These are phyloP conservation scores for Sphaerobolus stellatus DNA, from an alignment of 1,284 basidiomycete species.

Conservation along the genomic window DNA sequence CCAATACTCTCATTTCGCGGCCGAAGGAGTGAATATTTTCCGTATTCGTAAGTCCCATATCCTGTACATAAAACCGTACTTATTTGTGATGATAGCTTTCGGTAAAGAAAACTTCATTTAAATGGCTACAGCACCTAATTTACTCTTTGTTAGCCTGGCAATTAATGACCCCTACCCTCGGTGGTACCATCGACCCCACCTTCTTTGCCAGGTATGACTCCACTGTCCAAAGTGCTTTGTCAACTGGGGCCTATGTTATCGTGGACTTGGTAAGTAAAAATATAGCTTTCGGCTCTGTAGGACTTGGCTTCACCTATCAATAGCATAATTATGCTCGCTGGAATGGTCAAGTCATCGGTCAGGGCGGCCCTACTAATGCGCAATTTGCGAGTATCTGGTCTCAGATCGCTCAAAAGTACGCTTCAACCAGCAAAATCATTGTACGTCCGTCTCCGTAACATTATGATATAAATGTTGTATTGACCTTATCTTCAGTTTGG, in stretches of 20 bases:
- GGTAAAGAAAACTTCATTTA: slow-evolving; percentile 23
- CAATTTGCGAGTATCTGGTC: slow-evolving; percentile 58
- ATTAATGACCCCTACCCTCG: slow-evolving; percentile 48
- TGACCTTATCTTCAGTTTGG: too few species aligned
- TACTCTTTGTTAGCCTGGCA: slow-evolving; percentile 54
- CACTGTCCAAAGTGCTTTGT: slow-evolving; percentile 49
- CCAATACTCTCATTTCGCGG: slow-evolving; percentile 46
- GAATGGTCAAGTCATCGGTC: slow-evolving; percentile 49
- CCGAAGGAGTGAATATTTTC: slow-evolving; percentile 47
- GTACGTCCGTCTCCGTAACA: too few species aligned
- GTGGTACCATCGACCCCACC: slow-evolving; percentile 43
- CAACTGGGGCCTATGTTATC: slow-evolving; percentile 49
- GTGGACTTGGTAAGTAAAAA: slow-evolving; percentile 38
- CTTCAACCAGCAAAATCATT: slow-evolving; percentile 47
- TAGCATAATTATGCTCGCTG: slow-evolving; percentile 54
- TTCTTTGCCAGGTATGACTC: slow-evolving; percentile 49
- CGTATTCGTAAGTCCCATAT: slow-evolving; percentile 43
- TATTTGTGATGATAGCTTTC: not conserved
- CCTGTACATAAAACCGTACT: not conserved
- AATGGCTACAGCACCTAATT: slow-evolving; percentile 24
- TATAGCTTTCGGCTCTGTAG: not conserved
- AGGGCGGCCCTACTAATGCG: slow-evolving; percentile 56
- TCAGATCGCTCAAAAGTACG: slow-evolving; percentile 53
- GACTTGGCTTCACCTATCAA: not conserved
- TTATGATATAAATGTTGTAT: too few species aligned